Evolutionary conservation across 208 protist genomes (phyloP).

Genomic region (Wallacemonas rigidus): DNA sequence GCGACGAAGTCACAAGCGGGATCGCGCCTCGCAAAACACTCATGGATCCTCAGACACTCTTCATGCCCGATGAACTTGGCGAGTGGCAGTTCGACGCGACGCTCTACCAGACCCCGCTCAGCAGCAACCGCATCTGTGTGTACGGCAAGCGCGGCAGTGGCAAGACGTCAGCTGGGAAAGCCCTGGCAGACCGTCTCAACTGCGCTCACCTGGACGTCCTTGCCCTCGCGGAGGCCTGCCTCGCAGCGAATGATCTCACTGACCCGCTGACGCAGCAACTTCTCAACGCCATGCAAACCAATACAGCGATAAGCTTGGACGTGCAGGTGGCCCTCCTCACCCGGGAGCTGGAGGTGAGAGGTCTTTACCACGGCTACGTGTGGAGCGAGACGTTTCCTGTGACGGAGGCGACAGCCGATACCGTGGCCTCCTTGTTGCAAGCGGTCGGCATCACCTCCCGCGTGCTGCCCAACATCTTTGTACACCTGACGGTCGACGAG

Average conservation of each 20-base stretch:
- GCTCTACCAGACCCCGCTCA: slow-evolving; percentile 32
- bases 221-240: slow-evolving; percentile 46
- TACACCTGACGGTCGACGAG: slow-evolving; percentile 49
- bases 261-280: slow-evolving; percentile 42
- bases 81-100: slow-evolving; percentile 40
- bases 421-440: slow-evolving; percentile 40
- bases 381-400: slow-evolving; percentile 62
- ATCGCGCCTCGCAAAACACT: slow-evolving; percentile 36
- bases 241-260: slow-evolving; percentile 4
- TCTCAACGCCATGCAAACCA: slow-evolving; percentile 25
- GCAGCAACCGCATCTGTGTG: slow-evolving; percentile 67
- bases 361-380: slow-evolving; percentile 75
- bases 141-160: slow-evolving; percentile 49
- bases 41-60: slow-evolving; percentile 55
- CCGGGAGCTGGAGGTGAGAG: slow-evolving; percentile 33
- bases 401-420: slow-evolving; percentile 17
- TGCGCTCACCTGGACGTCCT: slow-evolving; percentile 68
- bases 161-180: slow-evolving; percentile 48
- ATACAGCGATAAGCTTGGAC: slow-evolving; percentile 43
- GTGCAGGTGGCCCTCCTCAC: slow-evolving; percentile 56
- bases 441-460: slow-evolving; percentile 23
- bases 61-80: slow-evolving; percentile 65
- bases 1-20: slow-evolving; percentile 21
- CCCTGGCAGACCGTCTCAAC: slow-evolving; percentile 60
- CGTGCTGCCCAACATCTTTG: slow-evolving; percentile 45